These are phyloP conservation scores for Pelagophyceae sp. DNA, from an alignment of 352 stramenopile species.

Conservation along the genomic window DNA sequence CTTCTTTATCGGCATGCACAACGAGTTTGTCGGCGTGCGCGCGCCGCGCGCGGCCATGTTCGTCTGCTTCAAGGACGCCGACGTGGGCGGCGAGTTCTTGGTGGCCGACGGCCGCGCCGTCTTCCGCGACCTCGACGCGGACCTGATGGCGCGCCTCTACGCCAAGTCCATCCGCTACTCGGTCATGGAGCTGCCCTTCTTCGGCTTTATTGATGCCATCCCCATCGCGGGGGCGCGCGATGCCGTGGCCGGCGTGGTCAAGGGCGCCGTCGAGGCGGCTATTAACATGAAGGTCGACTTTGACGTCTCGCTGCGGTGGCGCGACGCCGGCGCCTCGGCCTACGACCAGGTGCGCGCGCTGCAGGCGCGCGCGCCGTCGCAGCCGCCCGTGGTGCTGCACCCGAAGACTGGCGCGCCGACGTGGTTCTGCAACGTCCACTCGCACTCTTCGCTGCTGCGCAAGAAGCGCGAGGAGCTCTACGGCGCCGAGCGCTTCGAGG, in stretches of 20 bases:
- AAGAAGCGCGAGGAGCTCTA: constrained; percentile 55
- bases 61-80: constrained; percentile 58
- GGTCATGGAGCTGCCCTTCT: constrained; percentile 64
- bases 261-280: constrained; percentile 41
- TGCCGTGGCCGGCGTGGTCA: constrained; percentile 32
- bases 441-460: constrained; percentile 48
- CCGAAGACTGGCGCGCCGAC: constrained; percentile 51
- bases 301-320: constrained; percentile 50
- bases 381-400: constrained; percentile 54
- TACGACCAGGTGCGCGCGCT: constrained; percentile 55
- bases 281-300: constrained; percentile 65
- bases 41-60: constrained; percentile 54
- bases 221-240: constrained; percentile 36
- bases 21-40: constrained; percentile 58
- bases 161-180: constrained; percentile 52
- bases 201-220: constrained; percentile 53
- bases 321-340: constrained; percentile 40
- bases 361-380: constrained; percentile 49
- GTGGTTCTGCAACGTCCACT: constrained; percentile 65
- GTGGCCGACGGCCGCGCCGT: constrained; percentile 52
- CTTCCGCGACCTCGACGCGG: constrained; percentile 48
- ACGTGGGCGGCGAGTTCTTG: constrained; percentile 56
- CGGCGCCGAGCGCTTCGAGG: constrained; percentile 53
- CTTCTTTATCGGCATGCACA: constrained; percentile 66
- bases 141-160: constrained; percentile 52